A percentile compares a stretch with the other conserved stretches of the same genome.
Evolutionary conservation across 257 asterid species (phyloP).

Genomic region (Solanum sitiens): DNA sequence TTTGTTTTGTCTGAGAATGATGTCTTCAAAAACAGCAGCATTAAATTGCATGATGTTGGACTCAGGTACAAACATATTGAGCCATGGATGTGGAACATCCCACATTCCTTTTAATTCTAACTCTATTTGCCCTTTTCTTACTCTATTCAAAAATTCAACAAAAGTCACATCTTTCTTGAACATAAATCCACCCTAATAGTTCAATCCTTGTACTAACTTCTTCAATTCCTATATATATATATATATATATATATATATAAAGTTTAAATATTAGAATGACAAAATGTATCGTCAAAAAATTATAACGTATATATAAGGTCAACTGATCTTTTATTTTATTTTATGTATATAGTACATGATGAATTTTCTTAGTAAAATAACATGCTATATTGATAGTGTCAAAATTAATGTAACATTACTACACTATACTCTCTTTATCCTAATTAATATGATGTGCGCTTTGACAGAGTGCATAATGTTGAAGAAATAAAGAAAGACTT

Average conservation of each 20-base stretch:
- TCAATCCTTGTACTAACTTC: constrained; percentile 17
- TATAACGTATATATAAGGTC: not conserved
- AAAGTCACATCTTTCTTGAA: constrained; percentile 34
- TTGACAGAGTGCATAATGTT: not conserved
- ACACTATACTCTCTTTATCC: not conserved
- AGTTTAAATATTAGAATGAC: not conserved
- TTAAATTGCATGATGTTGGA: constrained; percentile 45
- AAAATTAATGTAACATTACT: not conserved
- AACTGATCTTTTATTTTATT: no score
- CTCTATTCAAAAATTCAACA: constrained; percentile 46
- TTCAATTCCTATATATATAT: constrained; percentile 33
- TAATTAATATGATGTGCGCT: not conserved
- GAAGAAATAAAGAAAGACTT: no score
- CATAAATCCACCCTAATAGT: constrained; percentile 15
- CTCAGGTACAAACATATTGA: constrained; percentile 62
- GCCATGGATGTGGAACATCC: constrained; percentile 76
- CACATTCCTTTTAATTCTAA: constrained; percentile 17
- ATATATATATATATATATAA: not conserved
- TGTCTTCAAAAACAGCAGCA: constrained; percentile 45
- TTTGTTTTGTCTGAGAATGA: constrained; percentile 36
- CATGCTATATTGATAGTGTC: not conserved
- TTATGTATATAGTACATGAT: no score
- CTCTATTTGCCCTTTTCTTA: constrained; percentile 31
- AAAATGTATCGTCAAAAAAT: not conserved
- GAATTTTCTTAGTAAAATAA: no score